These are phyloP conservation scores for Solanum hybrid DNA, from an alignment of 305 asterid genomes.

Conservation along the genomic window DNA sequence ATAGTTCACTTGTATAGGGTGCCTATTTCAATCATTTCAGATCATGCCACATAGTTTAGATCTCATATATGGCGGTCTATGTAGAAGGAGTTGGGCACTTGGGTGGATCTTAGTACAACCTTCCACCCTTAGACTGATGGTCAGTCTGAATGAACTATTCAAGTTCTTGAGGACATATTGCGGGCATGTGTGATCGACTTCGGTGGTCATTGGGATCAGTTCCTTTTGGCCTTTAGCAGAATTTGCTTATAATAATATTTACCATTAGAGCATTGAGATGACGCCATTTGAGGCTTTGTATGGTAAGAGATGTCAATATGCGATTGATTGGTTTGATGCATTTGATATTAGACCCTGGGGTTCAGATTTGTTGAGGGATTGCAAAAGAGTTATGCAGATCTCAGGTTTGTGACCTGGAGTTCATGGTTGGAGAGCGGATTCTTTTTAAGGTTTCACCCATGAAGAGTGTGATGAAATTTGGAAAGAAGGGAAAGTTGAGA, in stretches of 20 bases:
- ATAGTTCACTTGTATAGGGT: neutral
- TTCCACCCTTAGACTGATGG: neutral
- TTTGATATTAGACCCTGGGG: neutral
- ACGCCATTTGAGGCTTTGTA: neutral
- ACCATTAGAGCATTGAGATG: neutral
- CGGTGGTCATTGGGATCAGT: neutral
- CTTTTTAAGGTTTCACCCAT: neutral
- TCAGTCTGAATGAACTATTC: neutral
- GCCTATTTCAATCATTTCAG: neutral
- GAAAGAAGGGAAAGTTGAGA: neutral
- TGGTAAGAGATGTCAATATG: neutral
- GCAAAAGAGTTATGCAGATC: neutral
- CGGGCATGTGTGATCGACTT: neutral
- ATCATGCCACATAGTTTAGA: neutral
- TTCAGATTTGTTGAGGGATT: neutral
- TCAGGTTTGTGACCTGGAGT: neutral
- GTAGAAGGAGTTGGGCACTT: neutral
- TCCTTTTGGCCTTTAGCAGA: neutral
- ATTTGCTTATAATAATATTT: no score
- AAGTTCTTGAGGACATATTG: neutral
- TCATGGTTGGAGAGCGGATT: neutral
- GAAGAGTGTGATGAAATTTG: neutral
- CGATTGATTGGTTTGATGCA: neutral
- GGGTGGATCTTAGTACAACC: neutral
- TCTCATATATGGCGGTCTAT: neutral